Conservation (phyloP, 108 stramenopile species). For the Pseudonitzschia multiseries region DNA sequence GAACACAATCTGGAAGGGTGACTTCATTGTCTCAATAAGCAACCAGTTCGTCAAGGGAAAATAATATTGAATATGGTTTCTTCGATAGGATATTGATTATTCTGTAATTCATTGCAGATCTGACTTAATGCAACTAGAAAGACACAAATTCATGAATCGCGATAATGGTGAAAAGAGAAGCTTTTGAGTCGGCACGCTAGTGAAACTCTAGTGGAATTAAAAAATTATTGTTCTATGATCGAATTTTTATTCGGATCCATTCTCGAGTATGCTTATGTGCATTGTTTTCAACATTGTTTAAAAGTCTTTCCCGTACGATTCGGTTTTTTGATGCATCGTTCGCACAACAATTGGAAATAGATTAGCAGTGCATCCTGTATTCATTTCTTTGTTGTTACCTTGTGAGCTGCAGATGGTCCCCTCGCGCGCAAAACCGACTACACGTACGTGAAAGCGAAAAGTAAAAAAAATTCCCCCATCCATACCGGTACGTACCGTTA, state of each 20-base stretch:
- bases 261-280: no score
- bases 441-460: no score
- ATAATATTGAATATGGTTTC: not conserved
- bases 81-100: not conserved
- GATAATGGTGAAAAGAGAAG: no score
- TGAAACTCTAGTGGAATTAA: no score
- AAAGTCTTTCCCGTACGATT: not conserved
- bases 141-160: no score
- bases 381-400: not conserved
- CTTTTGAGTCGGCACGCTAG: not conserved
- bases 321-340: not conserved
- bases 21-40: not conserved
- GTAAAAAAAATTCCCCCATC: no score
- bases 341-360: no score
- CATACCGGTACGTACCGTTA: no score
- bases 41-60: no score
- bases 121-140: not conserved
- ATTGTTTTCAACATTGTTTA: not conserved
- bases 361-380: no score
- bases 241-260: no score
- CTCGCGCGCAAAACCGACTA: not conserved
- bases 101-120: not conserved
- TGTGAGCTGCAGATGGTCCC: not conserved
- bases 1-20: not conserved
- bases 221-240: no score